A percentile compares a stretch with the other conserved stretches of the same genome.
phyloP scores from a whole-genome alignment of 495 filamentous ascomycete genomes.

The Glarea lozoyensis region DNA sequence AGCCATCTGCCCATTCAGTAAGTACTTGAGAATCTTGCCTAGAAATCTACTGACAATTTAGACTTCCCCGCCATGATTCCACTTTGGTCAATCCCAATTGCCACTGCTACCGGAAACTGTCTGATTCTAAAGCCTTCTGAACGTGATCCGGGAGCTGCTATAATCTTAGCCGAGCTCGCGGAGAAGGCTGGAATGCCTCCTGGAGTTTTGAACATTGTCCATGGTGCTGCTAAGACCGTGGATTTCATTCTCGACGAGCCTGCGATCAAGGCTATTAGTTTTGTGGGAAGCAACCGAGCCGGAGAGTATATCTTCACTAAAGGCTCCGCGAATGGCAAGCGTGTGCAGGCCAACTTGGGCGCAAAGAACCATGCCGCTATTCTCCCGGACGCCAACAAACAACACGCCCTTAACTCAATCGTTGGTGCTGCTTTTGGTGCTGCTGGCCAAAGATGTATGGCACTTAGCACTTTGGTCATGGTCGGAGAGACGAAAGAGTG shows the following conservation, averaged over 20 bases:
- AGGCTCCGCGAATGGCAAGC: conserved; percentile 81
- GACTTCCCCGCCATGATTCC: conserved; percentile 99
- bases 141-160: conserved; percentile 93
- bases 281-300: conserved; percentile 93
- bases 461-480: conserved; percentile 85
- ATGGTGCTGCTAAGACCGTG: conserved; percentile 83
- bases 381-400: conserved; percentile 95
- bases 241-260: conserved; percentile 97
- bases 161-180: conserved; percentile 93
- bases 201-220: conserved; percentile 91
- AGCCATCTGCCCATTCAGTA: conserved; percentile 97
- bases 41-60: conserved; percentile 24
- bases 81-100: conserved; percentile 92
- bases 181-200: conserved; percentile 88
- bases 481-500: conserved; percentile 92
- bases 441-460: conserved; percentile 97
- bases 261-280: conserved; percentile 94
- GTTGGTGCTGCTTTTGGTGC: conserved; percentile 93
- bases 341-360: conserved; percentile 95
- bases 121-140: conserved; percentile 95
- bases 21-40: conserved; percentile 24
- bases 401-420: conserved; percentile 90
- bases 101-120: conserved; percentile 90
- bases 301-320: conserved; percentile 94
- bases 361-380: conserved; percentile 98